phyloP scores from a whole-genome alignment of 2,329 filamentous ascomycete genomes.

The Acephala macrosclerotiorum region DNA sequence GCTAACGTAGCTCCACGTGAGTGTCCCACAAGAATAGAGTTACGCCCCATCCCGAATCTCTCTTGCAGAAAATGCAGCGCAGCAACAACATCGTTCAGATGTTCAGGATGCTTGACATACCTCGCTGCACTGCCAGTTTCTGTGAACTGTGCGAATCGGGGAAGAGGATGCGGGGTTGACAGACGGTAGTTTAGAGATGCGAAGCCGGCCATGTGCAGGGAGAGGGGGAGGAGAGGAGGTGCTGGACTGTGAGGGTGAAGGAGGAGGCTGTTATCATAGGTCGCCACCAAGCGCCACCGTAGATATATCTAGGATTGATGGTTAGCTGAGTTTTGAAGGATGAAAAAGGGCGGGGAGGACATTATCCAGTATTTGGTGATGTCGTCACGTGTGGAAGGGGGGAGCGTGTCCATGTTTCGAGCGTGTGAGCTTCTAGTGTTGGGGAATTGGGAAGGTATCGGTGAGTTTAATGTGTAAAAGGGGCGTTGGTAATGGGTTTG shows the following conservation, averaged over 20 bases:
- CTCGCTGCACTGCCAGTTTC: conserved; percentile 39
- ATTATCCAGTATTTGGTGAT: conserved; percentile 4
- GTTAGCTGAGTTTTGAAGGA: not conserved
- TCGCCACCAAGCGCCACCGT: conserved; percentile 69
- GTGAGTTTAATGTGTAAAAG: not conserved
- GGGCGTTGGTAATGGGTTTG: not conserved
- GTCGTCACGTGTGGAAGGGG: too few relatives aligned
- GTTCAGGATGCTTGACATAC: conserved; percentile 64
- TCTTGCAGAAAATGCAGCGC: conserved; percentile 58
- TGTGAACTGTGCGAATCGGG: conserved; percentile 47
- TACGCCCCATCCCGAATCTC: conserved; percentile 50
- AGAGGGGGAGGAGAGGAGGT: conserved; percentile 47
- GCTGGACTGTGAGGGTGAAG: conserved; percentile 53
- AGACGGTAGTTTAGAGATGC: conserved; percentile 72
- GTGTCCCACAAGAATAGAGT: conserved; percentile 66
- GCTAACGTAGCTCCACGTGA: conserved; percentile 69
- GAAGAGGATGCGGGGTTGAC: conserved; percentile 59
- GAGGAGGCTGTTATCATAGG: conserved; percentile 45
- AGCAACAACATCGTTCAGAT: conserved; percentile 62
- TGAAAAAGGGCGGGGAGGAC: not conserved
- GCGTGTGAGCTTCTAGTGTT: conserved; percentile 13
- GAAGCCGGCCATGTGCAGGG: conserved; percentile 62
- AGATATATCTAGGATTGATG: conserved; percentile 47
- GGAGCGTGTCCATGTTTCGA: conserved; percentile 4
- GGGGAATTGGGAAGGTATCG: conserved; percentile 9